Conservation (phyloP, 1,284 basidiomycete genomes). For the Pseudozyma pruni region DNA sequence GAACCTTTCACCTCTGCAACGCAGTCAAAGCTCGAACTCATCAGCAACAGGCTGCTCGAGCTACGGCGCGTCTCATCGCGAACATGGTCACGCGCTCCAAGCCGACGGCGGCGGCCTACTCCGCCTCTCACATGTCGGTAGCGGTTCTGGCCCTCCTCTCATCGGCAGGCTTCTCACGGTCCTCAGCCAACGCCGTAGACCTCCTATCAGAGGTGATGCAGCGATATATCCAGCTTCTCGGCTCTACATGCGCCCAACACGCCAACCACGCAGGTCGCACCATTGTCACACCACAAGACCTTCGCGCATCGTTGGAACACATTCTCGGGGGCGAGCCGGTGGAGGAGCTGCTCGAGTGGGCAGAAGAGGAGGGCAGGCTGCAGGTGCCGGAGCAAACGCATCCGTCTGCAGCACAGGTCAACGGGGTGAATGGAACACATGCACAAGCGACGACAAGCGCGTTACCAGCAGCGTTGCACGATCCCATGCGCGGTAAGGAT, state of each 20-base stretch:
- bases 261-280: conserved; percentile 49
- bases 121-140: conserved; percentile 45
- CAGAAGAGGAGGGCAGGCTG: conserved; percentile 48
- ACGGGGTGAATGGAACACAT: conserved; percentile 19
- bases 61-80: background rate
- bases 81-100: conserved; percentile 34
- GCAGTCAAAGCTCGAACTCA: too few species aligned
- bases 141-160: conserved; percentile 40
- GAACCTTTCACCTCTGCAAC: conserved; percentile 24
- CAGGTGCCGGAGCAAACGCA: background rate
- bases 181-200: conserved; percentile 41
- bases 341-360: conserved; percentile 54
- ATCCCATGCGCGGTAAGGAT: conserved; percentile 45
- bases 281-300: conserved; percentile 39
- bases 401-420: background rate
- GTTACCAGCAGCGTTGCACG: conserved; percentile 18
- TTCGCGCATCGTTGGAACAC: conserved; percentile 48
- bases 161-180: conserved; percentile 50
- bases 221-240: conserved; percentile 50
- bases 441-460: conserved; percentile 5
- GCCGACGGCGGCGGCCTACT: conserved; percentile 45
- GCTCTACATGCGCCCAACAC: conserved; percentile 35
- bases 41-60: too few species aligned
- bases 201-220: conserved; percentile 56
- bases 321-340: conserved; percentile 49